A percentile compares a stretch with the other conserved stretches of the same genome.
phyloP scores from a whole-genome alignment of 768 basidiomycete species.

The Hemileccinum impolitum region DNA sequence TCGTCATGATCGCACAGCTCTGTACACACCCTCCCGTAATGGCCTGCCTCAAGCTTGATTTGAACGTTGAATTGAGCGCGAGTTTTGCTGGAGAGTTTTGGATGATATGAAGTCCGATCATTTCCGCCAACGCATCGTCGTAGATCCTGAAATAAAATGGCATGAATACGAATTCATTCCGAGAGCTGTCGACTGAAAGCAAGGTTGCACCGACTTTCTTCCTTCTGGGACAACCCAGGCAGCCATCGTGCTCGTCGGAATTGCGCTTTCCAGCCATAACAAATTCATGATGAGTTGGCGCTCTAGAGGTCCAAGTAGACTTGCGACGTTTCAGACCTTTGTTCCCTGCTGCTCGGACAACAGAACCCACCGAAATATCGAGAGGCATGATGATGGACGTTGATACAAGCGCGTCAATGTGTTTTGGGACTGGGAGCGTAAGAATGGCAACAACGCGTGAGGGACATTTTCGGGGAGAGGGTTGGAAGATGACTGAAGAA shows the following conservation, averaged over 20 bases:
- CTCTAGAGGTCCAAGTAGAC: conserved; percentile 73
- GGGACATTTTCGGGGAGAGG: conserved; percentile 32
- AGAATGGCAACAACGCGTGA: conserved; percentile 74
- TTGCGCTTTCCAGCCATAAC: conserved; percentile 81
- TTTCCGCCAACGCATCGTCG: conserved; percentile 59
- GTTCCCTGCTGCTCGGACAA: background rate
- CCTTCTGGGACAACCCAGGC: conserved; percentile 76
- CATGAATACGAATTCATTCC: background rate
- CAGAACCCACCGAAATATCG: conserved; percentile 72
- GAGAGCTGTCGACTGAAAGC: background rate
- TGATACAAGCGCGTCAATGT: conserved; percentile 78
- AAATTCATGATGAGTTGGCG: conserved; percentile 85
- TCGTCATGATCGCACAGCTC: background rate
- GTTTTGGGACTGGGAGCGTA: conserved; percentile 76
- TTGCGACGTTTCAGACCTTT: conserved; percentile 27
- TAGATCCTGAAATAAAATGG: conserved; percentile 57
- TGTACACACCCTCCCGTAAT: conserved; percentile 76
- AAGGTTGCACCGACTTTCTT: conserved; percentile 50
- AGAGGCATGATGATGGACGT: conserved; percentile 83
- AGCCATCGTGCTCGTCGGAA: conserved; percentile 62
- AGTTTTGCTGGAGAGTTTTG: conserved; percentile 58
- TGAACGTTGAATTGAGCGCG: conserved; percentile 71
- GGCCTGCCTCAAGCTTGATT: conserved; percentile 75
- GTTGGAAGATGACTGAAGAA: conserved; percentile 14
- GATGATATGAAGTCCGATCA: conserved; percentile 69